Base-by-base conservation (phyloP, 2,329 filamentous ascomycete species). In the Lecanicillium sp. region DNA sequence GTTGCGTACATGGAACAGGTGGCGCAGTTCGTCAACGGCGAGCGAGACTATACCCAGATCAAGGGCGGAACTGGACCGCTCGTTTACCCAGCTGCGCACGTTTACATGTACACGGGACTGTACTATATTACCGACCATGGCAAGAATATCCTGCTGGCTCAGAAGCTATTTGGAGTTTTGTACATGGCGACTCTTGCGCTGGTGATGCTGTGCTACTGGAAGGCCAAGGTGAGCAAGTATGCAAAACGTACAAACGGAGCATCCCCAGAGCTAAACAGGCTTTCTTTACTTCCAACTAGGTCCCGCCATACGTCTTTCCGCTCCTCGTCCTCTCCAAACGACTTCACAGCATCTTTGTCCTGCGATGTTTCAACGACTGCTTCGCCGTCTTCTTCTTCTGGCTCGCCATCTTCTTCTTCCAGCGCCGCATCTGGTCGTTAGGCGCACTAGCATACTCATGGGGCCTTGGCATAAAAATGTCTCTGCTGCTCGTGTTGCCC, bases 1-100 rank as follows among this genome's bases (percentile, higher is more conserved):
- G 75, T 73, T 43, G 87, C 92, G 1, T 98, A 98, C 62, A 96
- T 98, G 89, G 75, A 95, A 58, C 92, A 98, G 55, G 72, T 96
- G 32, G 64, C 74, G 29, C 80, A 89, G 50, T 92, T 83, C 54
- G 65, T 89, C 33, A 71, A 76, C 14, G 92, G 92, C 53, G 89
- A 96, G 67, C 79, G 85, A 56, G 83, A 95, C 61, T 98, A 98
- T 60, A 78, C 77, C 44, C 73, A 80, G 42, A 89, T 98, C 56
- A 75, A 82, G 54, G 92, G 92, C 50, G 83, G 79, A 43, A 98
- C 92, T 0, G 92, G 92, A 1, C 92, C 92, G 3, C 71, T 96
- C 36, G 92, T 98, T 43, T 98, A 98, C 63, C 92, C 92, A 15
- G 92, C 87, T 27, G 84, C 80, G 4, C 92, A 98, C 63, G 84